Evolutionary conservation across 192 early-diverging fungal species (phyloP).

Genomic region (Coemansia sp.): DNA sequence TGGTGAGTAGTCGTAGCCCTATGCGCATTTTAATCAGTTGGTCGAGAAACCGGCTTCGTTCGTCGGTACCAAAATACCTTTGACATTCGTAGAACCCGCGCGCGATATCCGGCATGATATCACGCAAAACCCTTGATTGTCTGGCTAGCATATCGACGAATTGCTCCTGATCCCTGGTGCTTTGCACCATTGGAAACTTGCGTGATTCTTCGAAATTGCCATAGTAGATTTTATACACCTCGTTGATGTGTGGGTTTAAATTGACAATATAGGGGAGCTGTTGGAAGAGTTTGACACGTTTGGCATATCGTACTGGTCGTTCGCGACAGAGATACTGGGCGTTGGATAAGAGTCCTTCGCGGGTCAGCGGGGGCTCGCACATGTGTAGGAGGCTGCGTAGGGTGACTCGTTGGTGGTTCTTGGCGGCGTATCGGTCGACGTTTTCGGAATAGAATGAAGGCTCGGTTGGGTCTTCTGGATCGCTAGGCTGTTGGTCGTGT

Average conservation of each 20-base stretch:
- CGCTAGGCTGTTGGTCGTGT: background rate
- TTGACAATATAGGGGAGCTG: conserved; percentile 89
- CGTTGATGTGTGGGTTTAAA: conserved; percentile 82
- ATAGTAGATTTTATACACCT: conserved; percentile 71
- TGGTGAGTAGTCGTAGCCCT: conserved; percentile 80
- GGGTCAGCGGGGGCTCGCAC: conserved; percentile 60
- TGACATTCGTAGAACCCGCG: conserved; percentile 83
- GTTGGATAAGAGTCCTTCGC: conserved; percentile 50
- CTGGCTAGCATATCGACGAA: conserved; percentile 67
- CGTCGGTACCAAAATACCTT: conserved; percentile 69
- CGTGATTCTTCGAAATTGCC: conserved; percentile 66
- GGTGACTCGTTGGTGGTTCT: conserved; percentile 65
- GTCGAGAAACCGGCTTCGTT: conserved; percentile 70
- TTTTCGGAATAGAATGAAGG: conserved; percentile 37
- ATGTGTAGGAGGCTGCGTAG: conserved; percentile 67
- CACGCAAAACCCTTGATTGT: conserved; percentile 69
- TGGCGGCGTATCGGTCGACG: conserved; percentile 55
- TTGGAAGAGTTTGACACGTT: conserved; percentile 73
- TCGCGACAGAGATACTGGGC: conserved; percentile 65
- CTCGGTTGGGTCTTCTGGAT: conserved; percentile 2
- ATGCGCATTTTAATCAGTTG: conserved; percentile 84
- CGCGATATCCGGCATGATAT: conserved; percentile 85
- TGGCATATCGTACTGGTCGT: conserved; percentile 80
- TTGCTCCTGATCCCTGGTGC: conserved; percentile 50
- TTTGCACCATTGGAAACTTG: conserved; percentile 56